Base-by-base conservation (phyloP, 192 early-diverging fungal genomes). In the Backusella luteola region DNA sequence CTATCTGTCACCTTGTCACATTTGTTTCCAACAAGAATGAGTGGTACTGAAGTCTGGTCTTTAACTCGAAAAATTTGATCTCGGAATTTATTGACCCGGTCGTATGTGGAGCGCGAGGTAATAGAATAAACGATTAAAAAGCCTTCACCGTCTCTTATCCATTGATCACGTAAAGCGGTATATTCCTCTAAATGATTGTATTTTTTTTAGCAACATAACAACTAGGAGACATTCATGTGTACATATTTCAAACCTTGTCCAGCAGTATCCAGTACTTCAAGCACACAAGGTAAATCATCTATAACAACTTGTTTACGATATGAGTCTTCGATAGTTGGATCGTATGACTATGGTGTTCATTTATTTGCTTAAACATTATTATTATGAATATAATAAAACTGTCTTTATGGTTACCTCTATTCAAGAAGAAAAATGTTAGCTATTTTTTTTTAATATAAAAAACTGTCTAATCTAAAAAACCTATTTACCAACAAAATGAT, bases 261-360 rank as follows among this genome's bases (percentile, higher is more conserved):
- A 42, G 97, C 97, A 44, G 96, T 98, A 87, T 98, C 97, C 38
- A 99, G 87, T 79, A 99, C 94, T 84, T 99, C 96, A 29, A 99
- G 84, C 79, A 98, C 94, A 84, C 96, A 99, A 77, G 96, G 94
- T 79, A 96, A 91, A 44, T 94, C 95, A 81, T 99, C 97, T 69
- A 99, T 94, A 63, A 97, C 96, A 14, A 98, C 96, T 85, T 98
- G 96, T 87, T 96, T 97, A 74, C 96, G 88, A 84, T 98, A 99
- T 26, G 95, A 97, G 83, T 97, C 97, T 83, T 99, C 97, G 71
- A 97, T 99, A 15, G 97, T 99, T 67, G 97, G 97, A 85, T 98
- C 96, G 80, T 98, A 99, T 77, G 94, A 97, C 88, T 92, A 42
- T 42, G 46, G 4, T 34, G 39, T 32, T 42, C 15, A n/a, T 34